These are phyloP conservation scores for Cercospora zeina DNA, from an alignment of 2,329 filamentous ascomycete species.

Conservation along the genomic window DNA sequence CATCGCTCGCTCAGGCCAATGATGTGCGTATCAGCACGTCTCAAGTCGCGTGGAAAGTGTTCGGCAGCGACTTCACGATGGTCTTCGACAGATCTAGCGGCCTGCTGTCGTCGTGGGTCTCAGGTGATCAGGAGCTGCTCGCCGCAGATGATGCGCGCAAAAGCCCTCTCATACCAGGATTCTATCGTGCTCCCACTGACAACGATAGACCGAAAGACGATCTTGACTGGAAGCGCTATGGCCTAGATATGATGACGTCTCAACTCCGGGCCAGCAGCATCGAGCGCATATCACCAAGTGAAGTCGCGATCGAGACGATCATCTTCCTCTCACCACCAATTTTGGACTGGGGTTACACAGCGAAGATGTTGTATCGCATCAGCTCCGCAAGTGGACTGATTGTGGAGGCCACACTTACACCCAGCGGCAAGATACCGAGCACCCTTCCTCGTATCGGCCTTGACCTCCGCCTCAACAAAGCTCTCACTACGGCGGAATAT, in stretches of 20 bases:
- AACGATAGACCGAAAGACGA: slow-evolving; percentile 59
- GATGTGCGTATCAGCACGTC: slow-evolving; percentile 16
- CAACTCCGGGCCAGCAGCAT: slow-evolving; percentile 50
- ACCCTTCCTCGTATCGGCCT: slow-evolving; percentile 63
- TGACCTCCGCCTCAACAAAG: slow-evolving; percentile 53
- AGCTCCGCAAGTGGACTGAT: slow-evolving; percentile 1
- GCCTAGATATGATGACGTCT: slow-evolving; percentile 51
- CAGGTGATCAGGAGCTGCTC: slow-evolving; percentile 43
- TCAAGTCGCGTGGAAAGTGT: slow-evolving; percentile 13
- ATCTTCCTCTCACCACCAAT: slow-evolving; percentile 55
- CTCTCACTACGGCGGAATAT: slow-evolving; percentile 56
- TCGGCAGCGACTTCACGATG: slow-evolving; percentile 16
- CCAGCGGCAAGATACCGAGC: slow-evolving; percentile 45
- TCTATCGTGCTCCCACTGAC: slow-evolving; percentile 65
- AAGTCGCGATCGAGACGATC: slow-evolving; percentile 27
- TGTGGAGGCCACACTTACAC: slow-evolving; percentile 11
- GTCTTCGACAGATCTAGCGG: slow-evolving; percentile 16
- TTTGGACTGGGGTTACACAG: slow-evolving; percentile 57
- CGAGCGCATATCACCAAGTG: slow-evolving; percentile 27
- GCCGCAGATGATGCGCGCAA: not conserved
- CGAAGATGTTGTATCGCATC: slow-evolving; percentile 55
- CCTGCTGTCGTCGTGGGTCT: slow-evolving; percentile 42
- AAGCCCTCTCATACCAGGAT: slow-evolving; percentile 47
- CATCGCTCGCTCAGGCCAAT: slow-evolving; percentile 1
- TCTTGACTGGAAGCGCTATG: slow-evolving; percentile 55